Evolutionary conservation across 2,329 filamentous ascomycete species (phyloP).

Genomic region (Curvularia spicifera): DNA sequence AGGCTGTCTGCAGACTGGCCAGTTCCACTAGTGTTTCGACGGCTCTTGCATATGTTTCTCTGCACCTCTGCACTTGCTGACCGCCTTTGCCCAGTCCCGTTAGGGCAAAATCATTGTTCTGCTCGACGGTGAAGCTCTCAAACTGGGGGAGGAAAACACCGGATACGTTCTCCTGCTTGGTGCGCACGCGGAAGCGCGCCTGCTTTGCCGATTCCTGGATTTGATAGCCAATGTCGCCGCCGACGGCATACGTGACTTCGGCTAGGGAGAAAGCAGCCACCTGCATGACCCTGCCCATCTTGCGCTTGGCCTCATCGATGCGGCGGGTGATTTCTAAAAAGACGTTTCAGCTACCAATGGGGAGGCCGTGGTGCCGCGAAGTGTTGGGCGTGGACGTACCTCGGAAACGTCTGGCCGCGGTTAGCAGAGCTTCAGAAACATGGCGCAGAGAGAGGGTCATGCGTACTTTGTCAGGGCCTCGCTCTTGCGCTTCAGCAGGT

Average conservation of each 20-base stretch:
- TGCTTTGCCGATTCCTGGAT: slow-evolving; percentile 95
- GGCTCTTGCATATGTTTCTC: slow-evolving; percentile 93
- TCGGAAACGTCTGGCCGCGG: slow-evolving; percentile 75
- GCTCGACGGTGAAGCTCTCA: slow-evolving; percentile 87
- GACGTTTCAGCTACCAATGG: slow-evolving; percentile 33
- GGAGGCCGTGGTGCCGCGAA: slow-evolving; percentile 6
- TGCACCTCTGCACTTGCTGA: slow-evolving; percentile 92
- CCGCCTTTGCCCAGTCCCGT: slow-evolving; percentile 96
- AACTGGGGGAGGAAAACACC: slow-evolving; percentile 94
- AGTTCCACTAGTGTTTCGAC: slow-evolving; percentile 96
- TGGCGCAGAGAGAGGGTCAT: slow-evolving; percentile 5
- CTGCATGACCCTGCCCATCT: slow-evolving; percentile 99
- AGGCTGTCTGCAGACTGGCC: slow-evolving; percentile 94
- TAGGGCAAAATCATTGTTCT: slow-evolving; percentile 92
- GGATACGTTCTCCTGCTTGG: slow-evolving; percentile 98
- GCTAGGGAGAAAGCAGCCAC: slow-evolving; percentile 97
- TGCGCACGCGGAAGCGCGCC: slow-evolving; percentile 89
- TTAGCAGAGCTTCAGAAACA: slow-evolving; percentile 21
- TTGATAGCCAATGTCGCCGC: slow-evolving; percentile 92
- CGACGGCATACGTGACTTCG: slow-evolving; percentile 96
- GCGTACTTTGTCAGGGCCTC: slow-evolving; percentile 94
- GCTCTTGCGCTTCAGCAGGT: slow-evolving; percentile 94
- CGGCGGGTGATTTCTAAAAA: slow-evolving; percentile 82
- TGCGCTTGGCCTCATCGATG: slow-evolving; percentile 98
- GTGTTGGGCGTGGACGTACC: slow-evolving; percentile 60